phyloP scores from a whole-genome alignment of 352 stramenopile species.

The Bremia lactucae region DNA sequence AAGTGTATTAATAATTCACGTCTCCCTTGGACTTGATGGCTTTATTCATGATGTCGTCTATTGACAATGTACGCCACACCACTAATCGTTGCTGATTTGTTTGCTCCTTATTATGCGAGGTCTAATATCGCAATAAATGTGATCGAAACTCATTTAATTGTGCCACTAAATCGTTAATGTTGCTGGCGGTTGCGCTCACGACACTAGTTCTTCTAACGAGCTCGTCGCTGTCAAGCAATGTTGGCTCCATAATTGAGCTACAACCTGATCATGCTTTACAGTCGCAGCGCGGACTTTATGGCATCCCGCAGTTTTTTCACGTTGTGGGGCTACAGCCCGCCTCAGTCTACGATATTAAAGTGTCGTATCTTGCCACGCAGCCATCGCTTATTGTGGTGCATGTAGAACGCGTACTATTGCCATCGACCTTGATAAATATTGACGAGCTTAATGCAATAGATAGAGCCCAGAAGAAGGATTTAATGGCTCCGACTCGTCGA shows the following conservation, averaged over 20 bases:
- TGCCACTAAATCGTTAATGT: background rate
- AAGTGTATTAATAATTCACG: too few relatives aligned
- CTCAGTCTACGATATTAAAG: conserved; percentile 65
- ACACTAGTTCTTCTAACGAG: background rate
- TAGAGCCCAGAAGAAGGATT: conserved; percentile 10
- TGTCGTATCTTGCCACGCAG: conserved; percentile 57
- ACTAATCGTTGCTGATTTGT: too few relatives aligned
- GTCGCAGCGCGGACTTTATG: conserved; percentile 32
- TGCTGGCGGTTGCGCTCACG: background rate
- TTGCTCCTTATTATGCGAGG: too few relatives aligned
- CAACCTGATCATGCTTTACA: conserved; percentile 32
- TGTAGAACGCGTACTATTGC: conserved; percentile 28
- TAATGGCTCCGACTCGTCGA: conserved; percentile 18
- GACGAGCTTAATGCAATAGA: too few relatives aligned
- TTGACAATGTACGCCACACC: too few relatives aligned
- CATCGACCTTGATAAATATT: conserved; percentile 10
- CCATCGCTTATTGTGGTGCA: conserved; percentile 45
- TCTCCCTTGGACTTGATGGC: too few relatives aligned
- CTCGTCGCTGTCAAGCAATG: background rate
- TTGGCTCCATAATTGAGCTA: conserved; percentile 13
- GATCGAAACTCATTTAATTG: too few relatives aligned
- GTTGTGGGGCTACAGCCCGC: conserved; percentile 31
- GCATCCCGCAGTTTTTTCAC: conserved; percentile 37
- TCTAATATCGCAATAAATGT: too few relatives aligned
- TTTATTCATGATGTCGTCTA: too few relatives aligned